Conservation (phyloP, 257 asterid genomes). For the Schizonepeta tenuifolia region DNA sequence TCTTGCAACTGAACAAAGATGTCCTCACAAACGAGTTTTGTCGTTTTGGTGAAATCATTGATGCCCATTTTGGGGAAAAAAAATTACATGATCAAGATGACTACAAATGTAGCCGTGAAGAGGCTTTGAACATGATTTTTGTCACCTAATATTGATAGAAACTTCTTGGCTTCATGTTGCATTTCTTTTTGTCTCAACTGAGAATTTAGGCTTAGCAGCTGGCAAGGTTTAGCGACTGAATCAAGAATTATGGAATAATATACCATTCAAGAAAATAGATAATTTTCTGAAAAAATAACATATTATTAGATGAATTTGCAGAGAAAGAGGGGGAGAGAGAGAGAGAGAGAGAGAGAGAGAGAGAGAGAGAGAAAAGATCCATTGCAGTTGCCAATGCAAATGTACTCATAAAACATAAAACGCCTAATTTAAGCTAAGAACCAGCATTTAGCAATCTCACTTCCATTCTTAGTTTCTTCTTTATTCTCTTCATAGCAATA, state of each 20-base stretch:
- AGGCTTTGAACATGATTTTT: conserved; percentile 38
- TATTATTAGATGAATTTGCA: neutral
- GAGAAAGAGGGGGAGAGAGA: neutral
- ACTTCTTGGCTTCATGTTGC: conserved; percentile 17
- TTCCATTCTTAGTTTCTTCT: conserved; percentile 7
- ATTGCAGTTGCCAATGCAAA: neutral
- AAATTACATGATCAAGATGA: neutral
- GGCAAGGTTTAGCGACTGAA: conserved; percentile 11
- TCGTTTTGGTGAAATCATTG: no score
- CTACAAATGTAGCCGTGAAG: conserved; percentile 5
- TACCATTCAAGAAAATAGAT: neutral
- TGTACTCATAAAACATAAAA: neutral
- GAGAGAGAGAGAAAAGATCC: neutral
- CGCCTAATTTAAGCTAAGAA: conserved; percentile 44
- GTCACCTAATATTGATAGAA: conserved; percentile 23
- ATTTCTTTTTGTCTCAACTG: neutral
- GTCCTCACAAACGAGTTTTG: no score
- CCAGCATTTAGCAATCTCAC: conserved; percentile 23
- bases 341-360: no score
- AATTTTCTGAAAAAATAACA: neutral
- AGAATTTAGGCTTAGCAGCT: neutral
- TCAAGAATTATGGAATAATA: neutral
- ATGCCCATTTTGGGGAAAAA: neutral
- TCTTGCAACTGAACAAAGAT: no score
- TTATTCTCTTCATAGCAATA: conserved; percentile 23